Evolutionary conservation across 106 monocot species (phyloP), one percentile per base, ranked within the genome.

Genomic region (Dactylorhiza incarnata): DNA sequence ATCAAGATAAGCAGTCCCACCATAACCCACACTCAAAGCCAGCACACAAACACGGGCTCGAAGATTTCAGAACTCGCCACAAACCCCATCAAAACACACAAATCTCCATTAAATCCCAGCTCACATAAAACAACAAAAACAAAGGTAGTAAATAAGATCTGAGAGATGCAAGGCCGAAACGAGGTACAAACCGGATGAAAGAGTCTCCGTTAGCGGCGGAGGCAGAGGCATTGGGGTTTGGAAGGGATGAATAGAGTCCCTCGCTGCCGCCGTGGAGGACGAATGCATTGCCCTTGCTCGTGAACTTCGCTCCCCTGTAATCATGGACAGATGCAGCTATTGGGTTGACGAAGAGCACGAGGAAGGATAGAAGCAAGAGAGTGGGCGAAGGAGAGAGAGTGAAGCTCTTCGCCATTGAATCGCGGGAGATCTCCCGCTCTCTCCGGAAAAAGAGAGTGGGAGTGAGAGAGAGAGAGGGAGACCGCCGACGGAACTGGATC

Each of bases 191-290:
- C 95, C 95, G 92, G 72, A 95, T 88, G 80, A 87, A 95, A 74
- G 95, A 90, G 23, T 81, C 88, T 44, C 79, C 92, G 45, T 71
- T 76, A 15, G 77, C 67, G 48, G 80, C 45, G 37, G 78, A 25
- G 56, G 73, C 56, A 49, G 84, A 68, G 71, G 78, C 58, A 69
- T 80, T 78, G 75, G 75, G 70, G 56, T 76, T 5, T 59, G 66
- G 51, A 48, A 74, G 46, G 17, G 95, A 85, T 55, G 89, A 93
- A 71, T 84, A 89, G 79, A 96, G 85, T 11, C 96, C 96, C 86
- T 96, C 93, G 83, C 90, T 96, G 46, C 96, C 96, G 16, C 89
- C 96, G 71, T 96, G 90, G 75, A 96, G 85, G 67, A 91, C 81
- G 82, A 91, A 91, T 22, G 96, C 90, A 79, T 96, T 96, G 13